phyloP scores from a whole-genome alignment of 805 yeast species.

The Sugiyamaella valdiviana region DNA sequence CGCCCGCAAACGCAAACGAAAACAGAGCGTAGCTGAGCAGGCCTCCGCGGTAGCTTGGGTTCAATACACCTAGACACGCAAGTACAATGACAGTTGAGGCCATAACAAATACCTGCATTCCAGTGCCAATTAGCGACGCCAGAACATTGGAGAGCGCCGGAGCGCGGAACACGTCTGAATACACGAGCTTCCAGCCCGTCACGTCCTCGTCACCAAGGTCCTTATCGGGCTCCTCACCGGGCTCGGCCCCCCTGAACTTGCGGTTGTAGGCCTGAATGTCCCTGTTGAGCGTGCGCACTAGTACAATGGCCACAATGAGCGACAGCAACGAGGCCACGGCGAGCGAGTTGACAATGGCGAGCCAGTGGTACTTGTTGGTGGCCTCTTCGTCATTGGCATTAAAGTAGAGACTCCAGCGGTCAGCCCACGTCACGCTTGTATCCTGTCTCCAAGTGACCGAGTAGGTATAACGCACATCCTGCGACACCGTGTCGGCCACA shows the following conservation, averaged over 20 bases:
- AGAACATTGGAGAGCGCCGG: slow-evolving; percentile 47
- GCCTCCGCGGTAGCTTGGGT: slow-evolving; percentile 64
- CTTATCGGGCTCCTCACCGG: slow-evolving; percentile 19
- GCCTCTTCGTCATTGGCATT: slow-evolving; percentile 34
- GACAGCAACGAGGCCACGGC: slow-evolving; percentile 59
- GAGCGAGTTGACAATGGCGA: slow-evolving; percentile 65
- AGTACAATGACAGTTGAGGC: slow-evolving; percentile 54
- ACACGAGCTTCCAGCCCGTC: slow-evolving; percentile 49
- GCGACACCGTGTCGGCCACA: slow-evolving; percentile 2
- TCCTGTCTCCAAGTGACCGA: slow-evolving; percentile 89
- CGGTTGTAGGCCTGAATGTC: slow-evolving; percentile 39
- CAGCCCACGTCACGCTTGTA: slow-evolving; percentile 51
- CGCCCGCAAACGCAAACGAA: slow-evolving; percentile 62
- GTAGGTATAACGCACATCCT: slow-evolving; percentile 65
- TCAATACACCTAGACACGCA: slow-evolving; percentile 48
- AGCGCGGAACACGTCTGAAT: slow-evolving; percentile 47
- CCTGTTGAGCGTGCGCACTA: slow-evolving; percentile 48
- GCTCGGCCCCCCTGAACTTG: slow-evolving; percentile 9
- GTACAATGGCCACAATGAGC: slow-evolving; percentile 56
- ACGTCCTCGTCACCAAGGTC: slow-evolving; percentile 21
- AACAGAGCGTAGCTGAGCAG: slow-evolving; percentile 54
- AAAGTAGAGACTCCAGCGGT: slow-evolving; percentile 70
- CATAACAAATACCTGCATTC: slow-evolving; percentile 62
- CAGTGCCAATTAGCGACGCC: slow-evolving; percentile 60
- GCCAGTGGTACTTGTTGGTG: slow-evolving; percentile 55